A percentile compares a stretch with the other conserved stretches of the same genome.
phyloP scores from a whole-genome alignment of 371 early-diverging fungal species.

The Funneliformis caledonium region DNA sequence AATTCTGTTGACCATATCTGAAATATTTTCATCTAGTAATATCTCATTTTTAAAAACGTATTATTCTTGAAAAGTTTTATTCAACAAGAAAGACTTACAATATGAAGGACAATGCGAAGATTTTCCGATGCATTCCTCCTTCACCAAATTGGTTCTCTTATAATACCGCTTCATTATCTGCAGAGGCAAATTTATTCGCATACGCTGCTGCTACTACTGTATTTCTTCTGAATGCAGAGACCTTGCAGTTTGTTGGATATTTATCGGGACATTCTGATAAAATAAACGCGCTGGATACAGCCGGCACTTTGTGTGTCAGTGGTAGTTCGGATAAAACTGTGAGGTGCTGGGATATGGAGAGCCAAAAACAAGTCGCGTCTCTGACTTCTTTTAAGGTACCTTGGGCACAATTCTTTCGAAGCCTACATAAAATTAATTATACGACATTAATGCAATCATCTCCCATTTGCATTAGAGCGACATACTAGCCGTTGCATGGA shows the following conservation, averaged over 20 bases:
- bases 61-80: too few relatives aligned
- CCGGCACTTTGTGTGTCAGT: conserved; percentile 13
- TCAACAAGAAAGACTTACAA: not conserved
- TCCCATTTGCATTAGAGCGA: conserved; percentile 24
- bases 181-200: conserved; percentile 17
- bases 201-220: conserved; percentile 22
- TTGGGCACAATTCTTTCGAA: not conserved
- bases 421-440: not conserved
- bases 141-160: conserved; percentile 36
- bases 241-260: conserved; percentile 25
- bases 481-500: conserved; percentile 31
- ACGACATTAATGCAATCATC: not conserved
- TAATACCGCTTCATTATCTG: conserved; percentile 13
- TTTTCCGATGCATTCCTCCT: conserved; percentile 26
- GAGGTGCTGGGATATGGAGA: conserved; percentile 27
- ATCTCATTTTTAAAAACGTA: too few relatives aligned
- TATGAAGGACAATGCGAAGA: not conserved
- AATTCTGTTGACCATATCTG: too few relatives aligned
- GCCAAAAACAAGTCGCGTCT: conserved; percentile 7
- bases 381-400: conserved; percentile 5
- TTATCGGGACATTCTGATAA: conserved; percentile 18
- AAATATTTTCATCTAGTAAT: too few relatives aligned
- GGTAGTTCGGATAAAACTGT: conserved; percentile 28
- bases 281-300: conserved; percentile 21
- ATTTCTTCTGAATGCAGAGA: conserved; percentile 27